Conservation (phyloP, 495 filamentous ascomycete genomes). For the Trichocladium antarcticum region DNA sequence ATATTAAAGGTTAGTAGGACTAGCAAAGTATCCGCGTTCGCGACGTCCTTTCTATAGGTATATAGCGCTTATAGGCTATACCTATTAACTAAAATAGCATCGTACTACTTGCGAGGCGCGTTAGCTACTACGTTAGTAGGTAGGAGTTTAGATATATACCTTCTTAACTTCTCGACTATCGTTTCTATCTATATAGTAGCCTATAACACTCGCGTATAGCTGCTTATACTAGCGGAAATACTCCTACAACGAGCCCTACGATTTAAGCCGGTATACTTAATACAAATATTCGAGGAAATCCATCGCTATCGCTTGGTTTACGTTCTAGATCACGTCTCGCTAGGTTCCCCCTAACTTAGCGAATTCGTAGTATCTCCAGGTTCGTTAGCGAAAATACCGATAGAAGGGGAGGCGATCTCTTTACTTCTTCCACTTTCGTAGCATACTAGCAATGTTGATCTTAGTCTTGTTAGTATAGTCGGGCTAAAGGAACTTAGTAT, state of each 20-base stretch:
- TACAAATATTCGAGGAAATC: constrained; percentile 19
- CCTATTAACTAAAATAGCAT: constrained; percentile 17
- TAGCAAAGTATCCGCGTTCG: constrained; percentile 18
- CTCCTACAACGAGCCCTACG: constrained; percentile 8
- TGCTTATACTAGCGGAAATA: constrained; percentile 23
- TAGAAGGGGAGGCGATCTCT: neutral
- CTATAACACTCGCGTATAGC: constrained; percentile 16
- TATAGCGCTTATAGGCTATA: constrained; percentile 25
- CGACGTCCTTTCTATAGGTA: constrained; percentile 21
- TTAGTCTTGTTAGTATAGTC: constrained; percentile 10
- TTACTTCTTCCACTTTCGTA: constrained; percentile 18
- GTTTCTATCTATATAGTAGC: constrained; percentile 20
- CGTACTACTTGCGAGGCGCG: constrained; percentile 16
- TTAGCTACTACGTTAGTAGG: neutral
- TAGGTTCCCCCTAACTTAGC: constrained; percentile 3
- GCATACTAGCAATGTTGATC: constrained; percentile 14
- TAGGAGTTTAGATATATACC: constrained; percentile 22
- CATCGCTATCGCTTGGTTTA: constrained; percentile 17
- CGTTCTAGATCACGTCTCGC: constrained; percentile 17
- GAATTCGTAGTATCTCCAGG: constrained; percentile 8
- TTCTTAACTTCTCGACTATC: constrained; percentile 24
- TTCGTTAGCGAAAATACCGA: constrained; percentile 5
- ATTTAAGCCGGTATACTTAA: constrained; percentile 16
- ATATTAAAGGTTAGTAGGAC: constrained; percentile 21
- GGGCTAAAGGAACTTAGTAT: constrained; percentile 9